Evolutionary conservation across 2,329 filamentous ascomycete species (phyloP).

Genomic region (Dactylellina drechsleri): DNA sequence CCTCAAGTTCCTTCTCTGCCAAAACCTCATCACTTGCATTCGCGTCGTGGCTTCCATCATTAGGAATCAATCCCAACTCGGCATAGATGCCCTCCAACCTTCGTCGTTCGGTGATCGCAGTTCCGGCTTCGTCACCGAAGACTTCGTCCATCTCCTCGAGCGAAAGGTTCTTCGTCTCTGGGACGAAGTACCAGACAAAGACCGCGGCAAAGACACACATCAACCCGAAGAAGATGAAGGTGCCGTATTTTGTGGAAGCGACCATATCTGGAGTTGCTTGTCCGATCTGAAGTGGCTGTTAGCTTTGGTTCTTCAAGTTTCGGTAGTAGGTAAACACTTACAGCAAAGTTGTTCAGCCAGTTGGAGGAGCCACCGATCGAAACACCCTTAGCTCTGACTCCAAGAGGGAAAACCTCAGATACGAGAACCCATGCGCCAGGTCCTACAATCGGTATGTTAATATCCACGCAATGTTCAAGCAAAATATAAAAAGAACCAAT

Average conservation of each 20-base stretch:
- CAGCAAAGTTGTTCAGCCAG: constrained; percentile 72
- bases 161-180: constrained; percentile 69
- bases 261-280: constrained; percentile 74
- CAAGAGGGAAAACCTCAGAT: constrained; percentile 72
- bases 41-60: constrained; percentile 13
- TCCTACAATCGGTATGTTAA: background rate
- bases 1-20: constrained; percentile 40
- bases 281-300: constrained; percentile 62
- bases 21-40: constrained; percentile 33
- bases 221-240: constrained; percentile 71
- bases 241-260: constrained; percentile 68
- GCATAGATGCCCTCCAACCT: constrained; percentile 41
- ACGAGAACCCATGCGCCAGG: constrained; percentile 47
- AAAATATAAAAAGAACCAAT: background rate
- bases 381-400: constrained; percentile 72
- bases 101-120: constrained; percentile 47
- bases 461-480: no score
- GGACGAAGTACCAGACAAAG: constrained; percentile 68
- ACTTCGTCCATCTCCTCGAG: constrained; percentile 68
- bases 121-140: constrained; percentile 60
- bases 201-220: constrained; percentile 66
- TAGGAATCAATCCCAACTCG: constrained; percentile 34
- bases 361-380: constrained; percentile 72
- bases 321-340: constrained; percentile 55
- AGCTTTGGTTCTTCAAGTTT: constrained; percentile 50